phyloP scores from a whole-genome alignment of 2,329 filamentous ascomycete species.

The Elsinoe ampelina region DNA sequence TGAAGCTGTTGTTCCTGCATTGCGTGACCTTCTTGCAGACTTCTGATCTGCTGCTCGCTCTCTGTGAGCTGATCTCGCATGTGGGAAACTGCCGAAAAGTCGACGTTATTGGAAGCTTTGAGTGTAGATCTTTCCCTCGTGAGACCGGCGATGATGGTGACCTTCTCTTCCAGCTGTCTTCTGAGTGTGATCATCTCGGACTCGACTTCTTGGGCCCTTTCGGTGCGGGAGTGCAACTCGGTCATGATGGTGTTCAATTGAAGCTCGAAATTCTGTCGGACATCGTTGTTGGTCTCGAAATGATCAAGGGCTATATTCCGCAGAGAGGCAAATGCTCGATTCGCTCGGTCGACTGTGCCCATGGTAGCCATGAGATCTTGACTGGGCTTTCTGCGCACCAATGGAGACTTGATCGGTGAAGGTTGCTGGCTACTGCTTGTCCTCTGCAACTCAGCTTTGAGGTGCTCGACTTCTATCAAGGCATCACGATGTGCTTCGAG shows the following conservation, averaged over 20 bases:
- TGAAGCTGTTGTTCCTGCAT: constrained; percentile 65
- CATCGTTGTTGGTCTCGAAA: constrained; percentile 71
- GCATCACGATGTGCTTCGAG: constrained; percentile 73
- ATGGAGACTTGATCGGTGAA: constrained; percentile 41
- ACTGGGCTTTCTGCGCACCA: constrained; percentile 87
- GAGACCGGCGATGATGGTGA: constrained; percentile 87
- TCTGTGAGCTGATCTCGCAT: constrained; percentile 82
- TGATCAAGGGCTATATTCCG: constrained; percentile 81
- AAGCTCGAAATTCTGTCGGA: constrained; percentile 84
- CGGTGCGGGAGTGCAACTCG: constrained; percentile 76
- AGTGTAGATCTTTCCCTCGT: constrained; percentile 88
- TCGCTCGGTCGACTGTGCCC: constrained; percentile 65
- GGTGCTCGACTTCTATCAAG: constrained; percentile 76
- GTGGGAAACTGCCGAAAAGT: constrained; percentile 80
- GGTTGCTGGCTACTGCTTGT: constrained; percentile 33
- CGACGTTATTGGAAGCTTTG: constrained; percentile 68
- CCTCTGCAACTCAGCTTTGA: constrained; percentile 77
- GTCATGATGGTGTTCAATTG: constrained; percentile 89
- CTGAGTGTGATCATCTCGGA: constrained; percentile 71
- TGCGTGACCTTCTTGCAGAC: constrained; percentile 64
- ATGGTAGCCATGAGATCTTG: constrained; percentile 59
- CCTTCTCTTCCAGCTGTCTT: constrained; percentile 96
- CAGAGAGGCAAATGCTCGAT: constrained; percentile 80
- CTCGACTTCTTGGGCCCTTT: constrained; percentile 84
- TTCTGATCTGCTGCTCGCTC: constrained; percentile 67